These are phyloP conservation scores for Sisymbrium irio DNA, from an alignment of 345 rosid genomes.

Conservation along the genomic window DNA sequence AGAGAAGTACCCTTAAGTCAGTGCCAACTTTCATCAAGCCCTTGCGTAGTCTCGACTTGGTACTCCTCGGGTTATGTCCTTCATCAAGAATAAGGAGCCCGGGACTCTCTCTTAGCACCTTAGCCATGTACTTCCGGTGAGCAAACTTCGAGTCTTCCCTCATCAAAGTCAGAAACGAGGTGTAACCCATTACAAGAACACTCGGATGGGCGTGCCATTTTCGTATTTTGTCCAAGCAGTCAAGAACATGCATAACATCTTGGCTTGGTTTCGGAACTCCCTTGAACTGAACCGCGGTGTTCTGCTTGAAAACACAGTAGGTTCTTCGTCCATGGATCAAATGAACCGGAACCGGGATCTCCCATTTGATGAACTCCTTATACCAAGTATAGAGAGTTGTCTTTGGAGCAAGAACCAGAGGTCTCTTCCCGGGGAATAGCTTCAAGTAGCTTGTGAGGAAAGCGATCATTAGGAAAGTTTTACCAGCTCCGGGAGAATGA, in stretches of 20 bases:
- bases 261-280: conserved; percentile 69
- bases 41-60: conserved; percentile 89
- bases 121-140: conserved; percentile 83
- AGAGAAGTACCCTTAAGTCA: conserved; percentile 73
- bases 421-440: conserved; percentile 83
- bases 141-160: conserved; percentile 82
- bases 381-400: conserved; percentile 96
- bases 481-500: conserved; percentile 96
- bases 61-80: conserved; percentile 96
- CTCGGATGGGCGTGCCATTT: conserved; percentile 96
- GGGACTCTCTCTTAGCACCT: conserved; percentile 82
- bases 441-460: conserved; percentile 88
- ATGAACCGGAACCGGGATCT: conserved; percentile 82
- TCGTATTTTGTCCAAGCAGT: conserved; percentile 89
- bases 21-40: conserved; percentile 88
- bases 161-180: conserved; percentile 87
- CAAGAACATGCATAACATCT: conserved; percentile 90
- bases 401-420: conserved; percentile 89
- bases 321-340: conserved; percentile 84
- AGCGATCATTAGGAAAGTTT: conserved; percentile 88
- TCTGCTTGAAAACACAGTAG: conserved; percentile 52
- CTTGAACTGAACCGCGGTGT: conserved; percentile 27
- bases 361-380: conserved; percentile 96
- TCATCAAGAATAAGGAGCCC: conserved; percentile 89
- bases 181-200: conserved; percentile 94